Evolutionary conservation across 345 rosid species (phyloP), one percentile per base, ranked within the genome.

Genomic region (Sonneratia alba): DNA sequence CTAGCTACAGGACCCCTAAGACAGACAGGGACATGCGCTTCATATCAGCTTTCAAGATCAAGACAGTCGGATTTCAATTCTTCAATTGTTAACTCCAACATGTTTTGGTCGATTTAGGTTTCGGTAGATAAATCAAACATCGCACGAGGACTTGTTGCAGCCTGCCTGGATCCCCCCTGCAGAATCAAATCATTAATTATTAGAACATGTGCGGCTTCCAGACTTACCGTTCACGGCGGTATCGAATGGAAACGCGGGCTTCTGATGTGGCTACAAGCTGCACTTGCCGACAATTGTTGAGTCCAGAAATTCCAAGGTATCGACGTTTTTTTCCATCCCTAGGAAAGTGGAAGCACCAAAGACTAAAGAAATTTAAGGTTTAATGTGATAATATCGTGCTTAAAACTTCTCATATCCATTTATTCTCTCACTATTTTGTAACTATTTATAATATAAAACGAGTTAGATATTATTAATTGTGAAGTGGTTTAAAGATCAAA

Each of bases 201-300:
- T 59, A 59, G 64, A 27, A 27, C 32, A 27, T 27, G 32, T 27
- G 32, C 32, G 1, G 32, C 32, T 27, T 27, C 32, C 32, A 27
- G 1, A 27, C 32, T 27, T 27, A 27, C 1, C 32, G 32, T 27
- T 27, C 32, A 27, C 32, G 32, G 32, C 32, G 32, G 32, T 27
- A 27, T 27, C 0, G 32, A 27, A 27, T 27, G 32, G 32, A 27
- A 27, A 27, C 32, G 32, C 32, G 32, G 32, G 32, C 32, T 27
- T 36, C 14, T 34, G 68, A 65, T 36, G 68, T 36, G 68, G 36
- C 45, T 6, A 7, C 12, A 13, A 22, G n/a, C 27, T 27, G 45
- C 68, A 34, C 68, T 36, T 65, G 68, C 68, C 68, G 45, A 65
- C 68, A 65, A 19, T 65, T 34, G 11, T 34, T 6, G 36, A 34